Evolutionary conservation across 1,284 basidiomycete genomes (phyloP), one percentile per base, ranked within the genome.

Genomic region (Marasmius oreades): DNA sequence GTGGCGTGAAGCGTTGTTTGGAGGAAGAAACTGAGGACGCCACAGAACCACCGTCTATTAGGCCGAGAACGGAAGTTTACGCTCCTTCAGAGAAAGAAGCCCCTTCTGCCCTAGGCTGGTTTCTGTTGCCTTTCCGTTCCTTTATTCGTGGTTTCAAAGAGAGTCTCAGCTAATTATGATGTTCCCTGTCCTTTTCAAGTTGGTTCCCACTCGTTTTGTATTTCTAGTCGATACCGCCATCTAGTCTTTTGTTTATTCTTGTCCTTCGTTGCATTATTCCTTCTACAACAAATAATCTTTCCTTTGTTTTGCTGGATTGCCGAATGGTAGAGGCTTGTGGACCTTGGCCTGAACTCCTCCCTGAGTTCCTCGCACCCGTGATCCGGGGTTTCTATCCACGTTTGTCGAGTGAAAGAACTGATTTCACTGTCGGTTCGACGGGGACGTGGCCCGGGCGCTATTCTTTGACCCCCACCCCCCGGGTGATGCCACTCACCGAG

Each of bases 131-230:
- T 2, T 73, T 88, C 68, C 77, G 78, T 66, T 79, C 78, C 18
- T 87, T 88, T 67, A 72, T 84, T 55, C 74, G 77, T 60, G 86
- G 85, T 12, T 86, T 88, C 71, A 79, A 78, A 62, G 82, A 84
- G 68, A 83, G 83, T 56, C 64, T 84, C 60, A 48, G 62, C 64
- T 51, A 34, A 66, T 61, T 57, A 37, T 34, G 14, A 31, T 26
- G 31, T 3, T 53, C n/a, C 24, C 26, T 20, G 12, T 12, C 23
- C 18, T 24, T 12, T 14, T 44, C 20, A 7, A 6, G 7, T 44
- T 53, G 11, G 23, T 34, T 23, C 34, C 11, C 22, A 10, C 42
- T 36, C 24, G 20, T n/a, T 20, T 42, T 22, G 34, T 34, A 18
- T n/a, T 39, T 36, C 20, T 39, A 11, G 11, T 34, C 43, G 39